These are phyloP conservation scores for Kodamaea sagamina DNA, from an alignment of 805 yeast genomes.

Conservation along the genomic window DNA sequence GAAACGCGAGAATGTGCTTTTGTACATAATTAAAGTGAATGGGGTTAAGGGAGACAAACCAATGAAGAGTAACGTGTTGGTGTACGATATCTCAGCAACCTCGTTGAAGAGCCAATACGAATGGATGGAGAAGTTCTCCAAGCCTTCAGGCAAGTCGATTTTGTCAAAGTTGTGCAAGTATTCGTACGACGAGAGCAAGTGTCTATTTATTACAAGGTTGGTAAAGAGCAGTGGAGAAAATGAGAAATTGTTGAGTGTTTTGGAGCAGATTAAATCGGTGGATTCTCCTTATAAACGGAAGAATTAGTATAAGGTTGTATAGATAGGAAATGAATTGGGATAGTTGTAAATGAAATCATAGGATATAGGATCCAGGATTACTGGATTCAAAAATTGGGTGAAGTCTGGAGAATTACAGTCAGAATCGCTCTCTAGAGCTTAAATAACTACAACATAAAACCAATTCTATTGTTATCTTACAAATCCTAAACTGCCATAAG, in stretches of 20 bases:
- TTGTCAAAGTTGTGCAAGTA: slow-evolving; percentile 10
- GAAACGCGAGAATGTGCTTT: not conserved
- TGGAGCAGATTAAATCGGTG: slow-evolving; percentile 15
- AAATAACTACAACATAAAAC: not conserved
- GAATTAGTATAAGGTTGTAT: not conserved
- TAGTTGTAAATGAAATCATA: no score
- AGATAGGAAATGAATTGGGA: not conserved
- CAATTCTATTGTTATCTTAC: no score
- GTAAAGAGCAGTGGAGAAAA: slow-evolving; percentile 15
- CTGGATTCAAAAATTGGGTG: no score
- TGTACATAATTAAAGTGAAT: slow-evolving; percentile 17
- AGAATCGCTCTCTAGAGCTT: no score
- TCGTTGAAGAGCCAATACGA: slow-evolving; percentile 10
- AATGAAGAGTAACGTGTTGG: slow-evolving; percentile 16
- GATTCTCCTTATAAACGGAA: slow-evolving; percentile 20
- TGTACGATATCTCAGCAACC: slow-evolving; percentile 16
- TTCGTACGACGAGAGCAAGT: slow-evolving; percentile 31
- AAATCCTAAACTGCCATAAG: not conserved
- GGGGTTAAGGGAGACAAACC: slow-evolving; percentile 11
- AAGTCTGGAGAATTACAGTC: no score
- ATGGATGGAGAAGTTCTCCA: slow-evolving; percentile 5
- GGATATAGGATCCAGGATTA: no score
- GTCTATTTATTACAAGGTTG: slow-evolving; percentile 32
- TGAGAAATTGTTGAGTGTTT: slow-evolving; percentile 17
- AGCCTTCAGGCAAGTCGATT: not conserved